phyloP scores from a whole-genome alignment of 306 rosid species.

The Vigna angularis region DNA sequence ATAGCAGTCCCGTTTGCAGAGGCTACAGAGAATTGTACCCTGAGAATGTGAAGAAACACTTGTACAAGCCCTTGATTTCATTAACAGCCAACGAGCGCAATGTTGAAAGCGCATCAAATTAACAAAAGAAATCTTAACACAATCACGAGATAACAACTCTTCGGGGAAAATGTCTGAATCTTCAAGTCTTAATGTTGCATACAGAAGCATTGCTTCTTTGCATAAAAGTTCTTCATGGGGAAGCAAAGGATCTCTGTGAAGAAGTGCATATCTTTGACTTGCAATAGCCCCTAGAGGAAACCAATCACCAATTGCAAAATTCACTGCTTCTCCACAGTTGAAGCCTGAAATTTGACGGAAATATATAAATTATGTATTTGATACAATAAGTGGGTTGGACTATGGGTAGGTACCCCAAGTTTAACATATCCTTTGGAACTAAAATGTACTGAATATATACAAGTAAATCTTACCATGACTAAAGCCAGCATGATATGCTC shows the following conservation, averaged over 20 bases:
- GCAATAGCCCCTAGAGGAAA: slow-evolving; percentile 82
- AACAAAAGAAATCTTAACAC: slow-evolving; percentile 62
- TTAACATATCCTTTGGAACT: neutral
- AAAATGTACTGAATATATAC: neutral
- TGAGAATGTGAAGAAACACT: slow-evolving; percentile 54
- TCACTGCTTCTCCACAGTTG: slow-evolving; percentile 91
- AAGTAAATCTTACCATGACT: slow-evolving; percentile 67
- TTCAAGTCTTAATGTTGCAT: slow-evolving; percentile 57
- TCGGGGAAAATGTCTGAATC: slow-evolving; percentile 57
- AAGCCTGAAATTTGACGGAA: slow-evolving; percentile 58
- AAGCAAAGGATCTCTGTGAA: slow-evolving; percentile 74
- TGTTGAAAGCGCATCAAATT: slow-evolving; percentile 75
- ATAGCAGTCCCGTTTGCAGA: slow-evolving; percentile 81
- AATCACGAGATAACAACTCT: slow-evolving; percentile 54
- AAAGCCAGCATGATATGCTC: slow-evolving; percentile 89
- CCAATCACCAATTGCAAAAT: slow-evolving; percentile 86
- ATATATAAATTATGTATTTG: neutral
- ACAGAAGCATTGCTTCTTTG: slow-evolving; percentile 78
- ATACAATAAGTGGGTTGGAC: neutral
- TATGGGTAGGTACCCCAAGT: neutral
- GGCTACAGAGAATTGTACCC: slow-evolving; percentile 73
- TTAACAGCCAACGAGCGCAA: slow-evolving; percentile 73
- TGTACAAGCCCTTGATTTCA: slow-evolving; percentile 63
- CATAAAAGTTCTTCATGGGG: slow-evolving; percentile 85
- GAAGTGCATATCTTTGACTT: slow-evolving; percentile 75